Evolutionary conservation across 2,329 filamentous ascomycete genomes (phyloP), one percentile per base, ranked within the genome.

Genomic region (Ophiostoma sp.): DNA sequence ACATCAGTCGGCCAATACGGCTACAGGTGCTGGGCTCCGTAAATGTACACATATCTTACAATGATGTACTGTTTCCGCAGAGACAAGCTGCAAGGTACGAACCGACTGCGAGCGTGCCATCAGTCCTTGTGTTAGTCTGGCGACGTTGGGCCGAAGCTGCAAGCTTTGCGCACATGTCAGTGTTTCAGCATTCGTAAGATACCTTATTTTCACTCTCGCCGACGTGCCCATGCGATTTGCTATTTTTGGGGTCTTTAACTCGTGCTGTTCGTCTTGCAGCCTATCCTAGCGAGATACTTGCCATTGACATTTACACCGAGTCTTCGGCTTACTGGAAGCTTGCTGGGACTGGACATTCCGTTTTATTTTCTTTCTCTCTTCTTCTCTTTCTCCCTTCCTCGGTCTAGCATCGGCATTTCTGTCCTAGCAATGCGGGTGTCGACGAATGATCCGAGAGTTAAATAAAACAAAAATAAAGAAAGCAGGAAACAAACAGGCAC

Each of bases 91-190:
- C 52, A 57, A 57, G 52, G 52, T 57, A 57, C 52, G 44, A 57
- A 27, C 52, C 52, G 52, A 57, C 52, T 57, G 52, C 52, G 52
- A 57, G 52, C 52, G 52, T 57, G 52, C n/a, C 52, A 57, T 57
- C 23, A 11, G 10, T 7, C 27, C 10, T 57, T 27, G 44, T n/a
- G 20, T 48, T 48, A n/a, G 44, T 48, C 17, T 48, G 15, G 44
- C 8, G 52, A 57, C 52, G 52, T 57, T 57, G 52, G 52, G 52
- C 52, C 52, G 52, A 48, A 57, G 52, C 15, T n/a, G 44, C 44
- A 15, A 31, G 27, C 27, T 31, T 31, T 31, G 27, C 23, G 52
- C 52, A 57, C 52, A 57, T 57, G 52, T 27, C 52, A 57, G 8
- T 57, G 52, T 57, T 57, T 57, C 52, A 57, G n/a, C 52, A 23